Base-by-base conservation (phyloP, 1,139 yeast genomes). In the Zygotorulaspora mrakii region DNA sequence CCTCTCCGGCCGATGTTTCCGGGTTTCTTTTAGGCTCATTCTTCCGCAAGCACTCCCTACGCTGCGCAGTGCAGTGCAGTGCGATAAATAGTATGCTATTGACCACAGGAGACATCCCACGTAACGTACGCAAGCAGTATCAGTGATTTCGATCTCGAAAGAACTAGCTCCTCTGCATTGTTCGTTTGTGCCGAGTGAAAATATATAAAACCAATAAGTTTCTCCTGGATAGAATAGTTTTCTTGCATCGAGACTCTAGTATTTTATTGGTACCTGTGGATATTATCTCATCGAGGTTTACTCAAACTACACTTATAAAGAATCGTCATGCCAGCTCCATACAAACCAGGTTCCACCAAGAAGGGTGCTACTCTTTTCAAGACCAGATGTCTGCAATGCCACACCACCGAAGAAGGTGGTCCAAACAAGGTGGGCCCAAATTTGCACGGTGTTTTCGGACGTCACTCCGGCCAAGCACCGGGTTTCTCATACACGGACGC, bases 361-460 rank as follows among this genome's bases (percentile, higher is more conserved):
- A 91, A 91, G 76, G 98, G 98, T 77, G 96, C 97, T 56, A 87
- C 86, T 67, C 79, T 91, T 59, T 91, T 91, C 82, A 91, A 91
- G 77, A 91, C 97, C 55, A 86, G 98, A 82, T 91, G 98, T 74
- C 78, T 88, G 61, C 98, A 91, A 76, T 91, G 98, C 73, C 98
- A 91, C 82, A 91, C 98, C 63, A 82, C 82, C 57, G 97, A 91
- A 71, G 74, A 72, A 50, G 96, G 96, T 66, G 98, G 95, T 52
- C 89, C 97, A 61, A 81, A 91, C 87, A 91, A 91, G 80, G 96
- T 91, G 64, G 98, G 98, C 69, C 98, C 98, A 67, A 91, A 89
- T 73, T 84, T 91, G 69, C 84, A 87, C 71, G 98, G 97, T 70
- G 73, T 91, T 57, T 74, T 91, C 53, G 94, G 94, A 65, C 87